Base-by-base conservation (phyloP, 345 rosid genomes). In the Dipteronia sinensis region DNA sequence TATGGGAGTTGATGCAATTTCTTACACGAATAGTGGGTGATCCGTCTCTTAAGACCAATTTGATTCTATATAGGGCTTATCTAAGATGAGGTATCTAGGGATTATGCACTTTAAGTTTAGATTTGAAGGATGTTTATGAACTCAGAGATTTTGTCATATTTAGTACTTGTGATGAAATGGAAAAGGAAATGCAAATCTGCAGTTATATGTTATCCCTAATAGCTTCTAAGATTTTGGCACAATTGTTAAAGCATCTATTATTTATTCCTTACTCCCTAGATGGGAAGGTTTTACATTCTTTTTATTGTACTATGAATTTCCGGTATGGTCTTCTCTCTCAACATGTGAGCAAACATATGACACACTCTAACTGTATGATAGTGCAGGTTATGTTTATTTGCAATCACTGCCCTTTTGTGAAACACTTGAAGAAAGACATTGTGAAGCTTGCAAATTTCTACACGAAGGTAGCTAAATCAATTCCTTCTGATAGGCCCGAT, bases 331-430 rank as follows among this genome's bases (percentile, higher is more conserved):
- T 6, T 13, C 59, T 11, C 17, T 65, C 53, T 22, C 11, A 15
- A 51, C 53, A 42, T 44, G n/a, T 19, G 12, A 51, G 61, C 58
- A 49, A 10, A 25, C 53, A 51, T 73, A 42, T 49, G 62, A 59
- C 53, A 63, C 53, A 42, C 68, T 23, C 34, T 53, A 65, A 77
- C 40, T 61, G 19, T 49, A 72, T 25, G 64, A 71, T 75, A 67
- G 46, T 78, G 76, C 85, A 93, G 95, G 98, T 92, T 75, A 90
- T 95, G 94, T 93, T 93, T 79, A 85, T 93, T 44, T 95, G 96
- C 86, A 93, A 93, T 73, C 99, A 93, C 83, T 95, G 99, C 82
- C 95, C 99, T 0, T 95, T 95, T 91, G 99, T 95, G 76, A 92
- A 81, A 80, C 98, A 88, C 84, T 82, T 93, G 87, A 91, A 92